Percentiles rank a stretch among this genome's conserved stretches.
phyloP scores from a whole-genome alignment of 306 rosid species.

The Styphnolobium japonicum region DNA sequence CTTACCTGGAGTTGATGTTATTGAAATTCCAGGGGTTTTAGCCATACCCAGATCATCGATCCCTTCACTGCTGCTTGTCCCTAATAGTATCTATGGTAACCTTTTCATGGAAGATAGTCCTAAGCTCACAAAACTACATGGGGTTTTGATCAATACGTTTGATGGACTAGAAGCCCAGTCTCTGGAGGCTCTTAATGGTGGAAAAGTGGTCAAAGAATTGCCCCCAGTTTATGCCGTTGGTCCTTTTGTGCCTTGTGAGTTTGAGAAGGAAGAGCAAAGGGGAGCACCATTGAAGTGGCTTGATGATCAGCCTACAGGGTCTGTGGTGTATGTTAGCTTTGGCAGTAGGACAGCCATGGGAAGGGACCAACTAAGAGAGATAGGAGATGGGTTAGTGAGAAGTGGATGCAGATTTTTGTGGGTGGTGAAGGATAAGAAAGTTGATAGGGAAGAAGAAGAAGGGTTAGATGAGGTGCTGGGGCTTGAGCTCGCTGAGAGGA shows the following conservation, averaged over 20 bases:
- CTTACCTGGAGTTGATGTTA: background rate
- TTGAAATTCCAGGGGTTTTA: constrained; percentile 39
- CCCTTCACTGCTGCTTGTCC: constrained; percentile 37
- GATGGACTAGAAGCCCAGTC: constrained; percentile 39
- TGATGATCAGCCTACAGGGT: constrained; percentile 32
- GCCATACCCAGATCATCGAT: constrained; percentile 43
- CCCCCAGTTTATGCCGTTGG: constrained; percentile 48
- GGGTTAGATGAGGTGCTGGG: constrained; percentile 32
- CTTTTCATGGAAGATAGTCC: constrained; percentile 28
- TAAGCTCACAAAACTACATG: constrained; percentile 28
- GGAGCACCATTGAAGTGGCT: constrained; percentile 36
- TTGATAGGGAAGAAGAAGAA: constrained; percentile 52
- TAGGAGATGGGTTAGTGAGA: constrained; percentile 43
- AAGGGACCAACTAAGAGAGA: constrained; percentile 49
- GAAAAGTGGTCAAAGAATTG: constrained; percentile 11
- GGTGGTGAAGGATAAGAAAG: constrained; percentile 52
- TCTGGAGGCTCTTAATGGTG: constrained; percentile 26
- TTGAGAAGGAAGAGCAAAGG: constrained; percentile 24
- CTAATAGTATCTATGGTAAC: background rate
- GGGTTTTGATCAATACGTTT: constrained; percentile 50
- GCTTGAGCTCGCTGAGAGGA: constrained; percentile 30
- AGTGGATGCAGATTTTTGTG: constrained; percentile 56
- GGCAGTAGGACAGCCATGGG: constrained; percentile 47
- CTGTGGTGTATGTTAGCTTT: constrained; percentile 57
- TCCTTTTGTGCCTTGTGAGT: constrained; percentile 50